Evolutionary conservation across 2,329 filamentous ascomycete genomes (phyloP), one percentile per base, ranked within the genome.

Genomic region (Metarhizium guizhouense): DNA sequence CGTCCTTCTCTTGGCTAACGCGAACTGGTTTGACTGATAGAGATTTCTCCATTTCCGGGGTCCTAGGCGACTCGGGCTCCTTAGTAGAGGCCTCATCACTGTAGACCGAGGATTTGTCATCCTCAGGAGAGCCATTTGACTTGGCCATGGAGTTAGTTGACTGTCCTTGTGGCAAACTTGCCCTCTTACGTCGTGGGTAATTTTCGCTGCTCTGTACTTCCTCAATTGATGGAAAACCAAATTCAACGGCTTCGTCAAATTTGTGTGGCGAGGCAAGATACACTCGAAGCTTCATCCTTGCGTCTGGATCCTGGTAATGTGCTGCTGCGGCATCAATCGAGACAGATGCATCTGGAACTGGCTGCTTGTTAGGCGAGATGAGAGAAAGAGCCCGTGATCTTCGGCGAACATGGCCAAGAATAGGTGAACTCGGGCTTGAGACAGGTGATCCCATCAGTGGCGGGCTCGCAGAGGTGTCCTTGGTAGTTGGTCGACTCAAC

Each of bases 181-280:
- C 42, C 30, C 56, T 54, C 60, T 60, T 63, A 36, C 63, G 58
- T 4, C 60, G 54, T 6, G 60, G 38, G 38, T 5, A 59, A n/a
- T 53, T 60, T 14, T 72, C 70, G 8, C 68, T 66, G 25, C 69
- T 63, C 3, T 69, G 59, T 2, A 62, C 63, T n/a, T 71, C 70
- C 38, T 83, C 79, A 40, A 76, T 76, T 0, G 86, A 84, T 0
- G 91, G 90, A 64, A 96, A 97, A 0, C 93, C 93, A 70, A 95
- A 96, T 67, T 95, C 89, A 53, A 97, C 82, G 1, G 90, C 91
- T 71, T 97, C 93, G 67, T 97, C 93, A 63, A 97, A 97, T 67
- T 95, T 96, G 62, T 95, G 89, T 1, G 92, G 88, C 1, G 91
- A 95, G 7, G 89, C 88, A 20, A 96, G 81, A 64, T 92, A 96